Conservation (phyloP, 2,329 filamentous ascomycete genomes). For the Neonectria punicea region DNA sequence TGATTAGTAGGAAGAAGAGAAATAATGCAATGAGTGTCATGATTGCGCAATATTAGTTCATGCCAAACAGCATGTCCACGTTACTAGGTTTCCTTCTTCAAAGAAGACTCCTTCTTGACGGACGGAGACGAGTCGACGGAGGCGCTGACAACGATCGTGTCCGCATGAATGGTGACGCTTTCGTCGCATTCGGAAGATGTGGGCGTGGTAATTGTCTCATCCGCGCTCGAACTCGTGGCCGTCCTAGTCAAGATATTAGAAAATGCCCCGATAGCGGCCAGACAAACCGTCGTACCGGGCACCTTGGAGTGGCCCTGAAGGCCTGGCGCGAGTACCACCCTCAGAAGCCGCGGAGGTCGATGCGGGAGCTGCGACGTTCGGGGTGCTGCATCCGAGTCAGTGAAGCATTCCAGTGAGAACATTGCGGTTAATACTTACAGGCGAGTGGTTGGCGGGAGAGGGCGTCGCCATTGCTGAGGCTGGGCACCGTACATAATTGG, state of each 20-base stretch:
- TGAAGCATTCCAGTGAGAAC: neutral
- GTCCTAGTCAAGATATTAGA: slow-evolving; percentile 52
- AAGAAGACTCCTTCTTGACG: slow-evolving; percentile 52
- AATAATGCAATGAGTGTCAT: slow-evolving; percentile 5
- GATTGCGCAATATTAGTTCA: slow-evolving; percentile 3
- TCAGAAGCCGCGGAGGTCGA: slow-evolving; percentile 44
- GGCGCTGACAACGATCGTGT: slow-evolving; percentile 58
- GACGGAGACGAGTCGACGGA: slow-evolving; percentile 59
- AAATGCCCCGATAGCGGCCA: slow-evolving; percentile 37
- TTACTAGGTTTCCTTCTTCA: slow-evolving; percentile 44
- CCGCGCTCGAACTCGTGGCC: slow-evolving; percentile 53
- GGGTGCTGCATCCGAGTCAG: slow-evolving; percentile 28
- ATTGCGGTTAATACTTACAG: slow-evolving; percentile 40
- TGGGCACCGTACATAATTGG: slow-evolving; percentile 51
- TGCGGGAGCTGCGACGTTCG: slow-evolving; percentile 2
- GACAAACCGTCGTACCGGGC: slow-evolving; percentile 49
- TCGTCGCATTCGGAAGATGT: slow-evolving; percentile 63
- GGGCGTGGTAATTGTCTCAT: slow-evolving; percentile 52
- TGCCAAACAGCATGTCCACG: neutral
- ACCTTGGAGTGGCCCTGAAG: slow-evolving; percentile 47
- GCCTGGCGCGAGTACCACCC: slow-evolving; percentile 41
- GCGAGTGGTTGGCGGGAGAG: slow-evolving; percentile 39
- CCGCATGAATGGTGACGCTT: slow-evolving; percentile 64
- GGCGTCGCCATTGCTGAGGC: slow-evolving; percentile 51
- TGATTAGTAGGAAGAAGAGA: slow-evolving; percentile 25